Evolutionary conservation across 768 basidiomycete species (phyloP).

Genomic region (Amanita brunnescens): DNA sequence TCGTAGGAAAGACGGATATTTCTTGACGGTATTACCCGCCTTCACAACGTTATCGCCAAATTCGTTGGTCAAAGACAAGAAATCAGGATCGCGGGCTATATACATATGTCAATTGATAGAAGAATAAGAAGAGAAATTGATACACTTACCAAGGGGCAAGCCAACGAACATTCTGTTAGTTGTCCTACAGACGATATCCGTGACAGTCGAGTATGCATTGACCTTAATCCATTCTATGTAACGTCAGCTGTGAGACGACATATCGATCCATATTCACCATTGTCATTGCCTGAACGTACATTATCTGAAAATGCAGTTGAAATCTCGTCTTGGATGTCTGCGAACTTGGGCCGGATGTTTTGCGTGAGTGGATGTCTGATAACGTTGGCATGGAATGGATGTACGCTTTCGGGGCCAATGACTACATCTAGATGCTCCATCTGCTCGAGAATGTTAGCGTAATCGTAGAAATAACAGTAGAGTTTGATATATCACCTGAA

Average conservation of each 20-base stretch:
- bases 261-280: background rate
- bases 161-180: constrained; percentile 19
- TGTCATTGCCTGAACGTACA: constrained; percentile 2
- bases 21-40: constrained; percentile 14
- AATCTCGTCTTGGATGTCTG: constrained; percentile 19
- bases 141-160: constrained; percentile 18
- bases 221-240: constrained; percentile 12
- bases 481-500: constrained; percentile 10
- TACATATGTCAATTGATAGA: too few relatives aligned
- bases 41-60: constrained; percentile 12
- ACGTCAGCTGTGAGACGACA: background rate
- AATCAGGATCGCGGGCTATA: too few relatives aligned
- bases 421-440: constrained; percentile 26
- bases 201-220: constrained; percentile 10
- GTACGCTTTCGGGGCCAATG: constrained; percentile 18
- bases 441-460: constrained; percentile 12
- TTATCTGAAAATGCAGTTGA: constrained; percentile 13
- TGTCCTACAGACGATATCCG: constrained; percentile 17
- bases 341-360: constrained; percentile 18
- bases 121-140: too few relatives aligned
- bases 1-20: constrained; percentile 18
- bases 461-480: background rate
- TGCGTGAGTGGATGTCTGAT: constrained; percentile 20
- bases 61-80: constrained; percentile 10
- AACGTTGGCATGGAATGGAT: constrained; percentile 17